A percentile compares a stretch with the other conserved stretches of the same genome.
These are phyloP conservation scores for Pyropia yezoensis DNA, from an alignment of 23 red algal genomes.

Conservation along the genomic window DNA sequence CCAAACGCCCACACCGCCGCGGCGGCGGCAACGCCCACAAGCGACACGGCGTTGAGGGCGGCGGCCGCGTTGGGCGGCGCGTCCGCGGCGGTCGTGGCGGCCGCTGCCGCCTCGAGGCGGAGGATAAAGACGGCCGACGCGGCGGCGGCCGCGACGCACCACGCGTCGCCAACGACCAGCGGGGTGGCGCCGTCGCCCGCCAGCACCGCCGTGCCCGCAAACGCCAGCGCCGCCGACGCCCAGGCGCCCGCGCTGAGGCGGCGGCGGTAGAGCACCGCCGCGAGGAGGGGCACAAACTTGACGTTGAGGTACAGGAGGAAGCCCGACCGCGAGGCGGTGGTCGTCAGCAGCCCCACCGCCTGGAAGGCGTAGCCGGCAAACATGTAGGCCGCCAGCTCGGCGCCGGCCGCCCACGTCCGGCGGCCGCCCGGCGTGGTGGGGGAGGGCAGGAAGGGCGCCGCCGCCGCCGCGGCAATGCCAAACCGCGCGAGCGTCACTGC, in stretches of 20 bases:
- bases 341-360: constrained; percentile 60
- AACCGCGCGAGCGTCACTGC: constrained; percentile 63
- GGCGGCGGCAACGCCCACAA: constrained; percentile 35
- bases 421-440: constrained; percentile 1
- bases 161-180: constrained; percentile 44
- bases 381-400: constrained; percentile 71
- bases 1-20: constrained; percentile 32
- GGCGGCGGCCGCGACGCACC: constrained; percentile 54
- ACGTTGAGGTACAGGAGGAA: constrained; percentile 98
- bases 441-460: constrained; percentile 20
- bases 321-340: constrained; percentile 64
- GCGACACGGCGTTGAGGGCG: constrained; percentile 35
- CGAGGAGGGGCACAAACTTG: constrained; percentile 85
- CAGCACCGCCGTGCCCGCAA: constrained; percentile 68
- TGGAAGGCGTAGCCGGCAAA: constrained; percentile 89
- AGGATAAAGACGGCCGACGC: constrained; percentile 93
- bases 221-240: constrained; percentile 57
- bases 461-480: constrained; percentile 29
- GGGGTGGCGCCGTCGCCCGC: constrained; percentile 68
- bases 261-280: constrained; percentile 58
- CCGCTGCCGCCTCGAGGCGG: constrained; percentile 43
- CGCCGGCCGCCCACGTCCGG: constrained; percentile 3
- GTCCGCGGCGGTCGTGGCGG: constrained; percentile 4
- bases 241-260: constrained; percentile 41
- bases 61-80: constrained; percentile 5